phyloP scores from a whole-genome alignment of 1,284 basidiomycete genomes.

The Sporisorium graminicola region DNA sequence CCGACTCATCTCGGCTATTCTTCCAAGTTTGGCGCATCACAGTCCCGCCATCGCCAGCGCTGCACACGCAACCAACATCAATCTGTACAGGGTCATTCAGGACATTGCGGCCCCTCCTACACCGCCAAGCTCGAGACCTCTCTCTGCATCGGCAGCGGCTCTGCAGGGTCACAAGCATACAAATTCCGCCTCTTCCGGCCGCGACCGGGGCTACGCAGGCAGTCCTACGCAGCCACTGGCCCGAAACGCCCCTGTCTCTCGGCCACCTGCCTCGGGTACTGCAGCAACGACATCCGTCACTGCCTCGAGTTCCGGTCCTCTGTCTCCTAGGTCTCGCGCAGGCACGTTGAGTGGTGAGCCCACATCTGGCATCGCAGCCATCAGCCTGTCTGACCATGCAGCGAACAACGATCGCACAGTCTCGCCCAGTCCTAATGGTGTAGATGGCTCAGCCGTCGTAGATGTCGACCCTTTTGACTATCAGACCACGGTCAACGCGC shows the following conservation, averaged over 20 bases:
- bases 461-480: conserved; percentile 87
- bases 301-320: conserved; percentile 8
- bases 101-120: conserved; percentile 81
- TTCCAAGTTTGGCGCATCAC: conserved; percentile 94
- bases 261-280: conserved; percentile 1
- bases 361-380: conserved; percentile 14
- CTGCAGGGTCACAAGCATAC: conserved; percentile 50
- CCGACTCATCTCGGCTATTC: conserved; percentile 87
- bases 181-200: conserved; percentile 21
- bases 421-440: conserved; percentile 7
- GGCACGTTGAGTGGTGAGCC: conserved; percentile 28
- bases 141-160: conserved; percentile 71
- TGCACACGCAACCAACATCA: conserved; percentile 87
- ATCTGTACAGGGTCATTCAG: conserved; percentile 86
- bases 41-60: conserved; percentile 87
- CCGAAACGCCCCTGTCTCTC: conserved; percentile 23
- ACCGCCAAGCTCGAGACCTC: conserved; percentile 57
- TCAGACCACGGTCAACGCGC: conserved; percentile 87
- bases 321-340: conserved; percentile 28
- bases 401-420: conserved; percentile 16
- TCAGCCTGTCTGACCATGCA: conserved; percentile 20
- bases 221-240: conserved; percentile 27
- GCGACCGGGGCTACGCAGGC: conserved; percentile 25
- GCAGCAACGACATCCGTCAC: conserved; percentile 1
- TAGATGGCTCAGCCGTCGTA: not conserved